phyloP scores from a whole-genome alignment of 768 basidiomycete species.

The Termitomyces sp. region DNA sequence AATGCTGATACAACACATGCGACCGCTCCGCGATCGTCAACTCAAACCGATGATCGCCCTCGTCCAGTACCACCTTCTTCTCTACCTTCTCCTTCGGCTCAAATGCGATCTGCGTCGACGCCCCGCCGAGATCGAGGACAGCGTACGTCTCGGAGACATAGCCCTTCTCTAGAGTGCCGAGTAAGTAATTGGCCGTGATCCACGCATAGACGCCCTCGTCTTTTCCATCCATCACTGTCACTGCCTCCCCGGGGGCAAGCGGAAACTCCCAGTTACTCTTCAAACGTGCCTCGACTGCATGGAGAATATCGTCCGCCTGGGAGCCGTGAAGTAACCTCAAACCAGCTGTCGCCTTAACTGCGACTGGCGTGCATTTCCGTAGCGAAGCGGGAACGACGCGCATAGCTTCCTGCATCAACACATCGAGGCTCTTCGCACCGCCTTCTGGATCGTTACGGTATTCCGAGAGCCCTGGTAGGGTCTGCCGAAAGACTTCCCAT shows the following conservation, averaged over 20 bases:
- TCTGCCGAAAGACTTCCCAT: constrained; percentile 89
- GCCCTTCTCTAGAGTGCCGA: constrained; percentile 53
- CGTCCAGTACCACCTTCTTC: constrained; percentile 40
- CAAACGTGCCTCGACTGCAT: constrained; percentile 64
- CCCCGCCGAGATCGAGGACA: constrained; percentile 94
- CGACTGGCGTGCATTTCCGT: constrained; percentile 78
- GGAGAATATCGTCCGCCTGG: constrained; percentile 69
- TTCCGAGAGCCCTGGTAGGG: constrained; percentile 72
- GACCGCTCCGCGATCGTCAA: constrained; percentile 68
- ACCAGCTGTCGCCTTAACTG: constrained; percentile 91
- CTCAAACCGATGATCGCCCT: constrained; percentile 91
- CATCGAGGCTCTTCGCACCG: constrained; percentile 79
- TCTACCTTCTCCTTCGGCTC: constrained; percentile 45
- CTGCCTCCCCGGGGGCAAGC: constrained; percentile 50
- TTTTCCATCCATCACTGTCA: constrained; percentile 90
- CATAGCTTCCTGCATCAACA: constrained; percentile 77
- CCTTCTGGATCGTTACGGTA: constrained; percentile 55
- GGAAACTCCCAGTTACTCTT: constrained; percentile 64
- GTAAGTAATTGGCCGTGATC: constrained; percentile 95
- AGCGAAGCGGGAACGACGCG: constrained; percentile 68
- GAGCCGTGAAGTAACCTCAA: constrained; percentile 63
- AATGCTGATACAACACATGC: constrained; percentile 91
- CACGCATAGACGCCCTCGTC: constrained; percentile 99
- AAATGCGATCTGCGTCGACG: constrained; percentile 97
- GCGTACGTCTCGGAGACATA: constrained; percentile 46